Evolutionary conservation across 495 filamentous ascomycete genomes (phyloP), one percentile per base, ranked within the genome.

Genomic region (Penicillium coprophilum): DNA sequence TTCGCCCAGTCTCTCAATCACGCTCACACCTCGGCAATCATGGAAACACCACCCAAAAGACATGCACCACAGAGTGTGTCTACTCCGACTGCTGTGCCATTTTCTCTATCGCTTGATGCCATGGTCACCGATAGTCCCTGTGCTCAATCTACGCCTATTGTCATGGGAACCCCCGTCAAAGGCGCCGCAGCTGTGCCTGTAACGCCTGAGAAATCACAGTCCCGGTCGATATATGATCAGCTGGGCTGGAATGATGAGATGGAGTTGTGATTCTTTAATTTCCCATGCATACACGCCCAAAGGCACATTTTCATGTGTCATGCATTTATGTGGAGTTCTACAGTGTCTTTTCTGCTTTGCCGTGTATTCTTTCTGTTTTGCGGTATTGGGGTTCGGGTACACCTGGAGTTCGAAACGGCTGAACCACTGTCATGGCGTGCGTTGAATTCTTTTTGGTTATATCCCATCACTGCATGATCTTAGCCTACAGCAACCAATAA

Each of bases 241-340:
- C 67, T 94, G 46, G 87, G 91, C 45, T 90, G 91, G 91, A 87
- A 93, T 61, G 85, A 88, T 63, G 77, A 83, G 24, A 64, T 69
- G 60, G 66, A 69, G 6, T 55, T 85, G 80, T 63, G 67, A 72
- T 20, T 13, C 13, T 7, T 6, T 63, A 68, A 50, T 60, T 53
- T 52, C 24, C 23, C 2, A 28, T 15, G 5, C 34, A 40, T 31
- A 36, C 49, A 36, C 34, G 21, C 59, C 23, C 46, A n/a, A 45
- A 28, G 39, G 50, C 53, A 59, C 57, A 53, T 41, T 40, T 28
- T 46, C 21, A 54, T 54, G 7, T 24, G 7, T 27, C 41, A 46
- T 46, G 43, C 31, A 46, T 54, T 54, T 11, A 44, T 45, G 28
- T 12, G 31, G 39, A 50, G 49, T 51, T 53, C n/a, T 7, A 24